Percentiles rank a stretch among this genome's conserved stretches.
Evolutionary conservation across 305 asterid species (phyloP).

Genomic region (Rubia occidens): DNA sequence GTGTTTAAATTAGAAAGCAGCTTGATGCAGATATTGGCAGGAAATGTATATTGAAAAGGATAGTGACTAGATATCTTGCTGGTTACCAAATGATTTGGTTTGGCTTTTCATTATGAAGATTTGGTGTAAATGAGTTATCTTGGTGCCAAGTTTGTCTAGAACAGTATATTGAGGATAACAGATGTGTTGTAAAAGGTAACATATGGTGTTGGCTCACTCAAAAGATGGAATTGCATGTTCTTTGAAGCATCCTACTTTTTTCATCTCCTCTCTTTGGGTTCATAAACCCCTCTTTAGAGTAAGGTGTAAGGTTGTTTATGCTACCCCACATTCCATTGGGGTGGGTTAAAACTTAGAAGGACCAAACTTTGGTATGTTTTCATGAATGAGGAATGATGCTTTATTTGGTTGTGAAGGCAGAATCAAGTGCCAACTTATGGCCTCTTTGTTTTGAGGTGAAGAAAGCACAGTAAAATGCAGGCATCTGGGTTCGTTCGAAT

Average conservation of each 20-base stretch:
- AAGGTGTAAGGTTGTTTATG: not conserved
- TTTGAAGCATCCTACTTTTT: conserved; percentile 5
- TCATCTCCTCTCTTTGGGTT: not conserved
- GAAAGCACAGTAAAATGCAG: no score
- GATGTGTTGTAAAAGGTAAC: not conserved
- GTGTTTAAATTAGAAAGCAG: conserved; percentile 4
- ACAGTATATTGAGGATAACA: not conserved
- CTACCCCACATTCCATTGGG: not conserved
- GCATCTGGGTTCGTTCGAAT: no score
- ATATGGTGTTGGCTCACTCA: not conserved
- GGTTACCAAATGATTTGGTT: conserved; percentile 1
- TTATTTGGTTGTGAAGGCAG: conserved; percentile 1
- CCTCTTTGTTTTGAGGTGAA: not conserved
- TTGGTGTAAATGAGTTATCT: not conserved
- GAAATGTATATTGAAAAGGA: conserved; percentile 9
- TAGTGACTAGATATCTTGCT: conserved; percentile 5
- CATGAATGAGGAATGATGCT: not conserved
- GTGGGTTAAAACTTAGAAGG: not conserved
- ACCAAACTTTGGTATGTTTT: not conserved
- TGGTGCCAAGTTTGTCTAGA: not conserved
- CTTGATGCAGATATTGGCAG: not conserved
- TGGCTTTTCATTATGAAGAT: conserved; percentile 4
- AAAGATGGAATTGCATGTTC: conserved; percentile 8
- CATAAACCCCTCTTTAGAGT: conserved; percentile 3
- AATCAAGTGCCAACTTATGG: not conserved